Conservation (phyloP, 1,139 yeast species). For the Taphrina confusa region DNA sequence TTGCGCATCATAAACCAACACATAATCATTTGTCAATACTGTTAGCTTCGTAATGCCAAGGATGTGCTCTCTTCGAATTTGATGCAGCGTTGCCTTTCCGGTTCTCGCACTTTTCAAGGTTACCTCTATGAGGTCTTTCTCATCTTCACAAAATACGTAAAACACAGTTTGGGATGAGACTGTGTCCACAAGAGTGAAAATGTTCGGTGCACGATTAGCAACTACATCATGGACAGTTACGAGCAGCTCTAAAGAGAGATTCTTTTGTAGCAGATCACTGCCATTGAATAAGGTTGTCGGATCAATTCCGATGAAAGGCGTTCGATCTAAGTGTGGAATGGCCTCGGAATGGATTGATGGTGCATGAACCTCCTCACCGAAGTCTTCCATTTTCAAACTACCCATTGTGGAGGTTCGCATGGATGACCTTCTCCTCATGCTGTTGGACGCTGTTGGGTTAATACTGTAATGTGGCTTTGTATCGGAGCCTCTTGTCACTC, state of each 20-base stretch:
- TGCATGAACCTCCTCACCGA: conserved; percentile 29
- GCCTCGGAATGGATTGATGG: neutral
- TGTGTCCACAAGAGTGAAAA: neutral
- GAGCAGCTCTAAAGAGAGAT: conserved; percentile 64
- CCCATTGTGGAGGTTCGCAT: conserved; percentile 17
- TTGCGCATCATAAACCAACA: neutral
- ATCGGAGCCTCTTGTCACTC: neutral
- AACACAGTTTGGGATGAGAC: neutral
- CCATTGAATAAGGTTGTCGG: conserved; percentile 18
- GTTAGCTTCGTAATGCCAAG: neutral
- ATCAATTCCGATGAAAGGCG: conserved; percentile 36
- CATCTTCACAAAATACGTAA: neutral
- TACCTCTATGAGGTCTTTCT: neutral
- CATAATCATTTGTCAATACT: neutral
- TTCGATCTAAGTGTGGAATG: conserved; percentile 37
- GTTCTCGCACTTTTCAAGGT: neutral
- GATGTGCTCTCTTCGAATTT: neutral
- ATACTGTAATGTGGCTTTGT: too few species aligned
- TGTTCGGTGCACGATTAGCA: neutral
- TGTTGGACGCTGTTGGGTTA: neutral
- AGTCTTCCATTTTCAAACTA: conserved; percentile 28
- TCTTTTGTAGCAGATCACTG: conserved; percentile 53
- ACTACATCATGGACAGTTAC: conserved; percentile 47
- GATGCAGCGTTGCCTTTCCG: neutral
- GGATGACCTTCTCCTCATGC: conserved; percentile 16